Evolutionary conservation across 306 rosid species (phyloP).

Genomic region (Leucaena leucocephala): DNA sequence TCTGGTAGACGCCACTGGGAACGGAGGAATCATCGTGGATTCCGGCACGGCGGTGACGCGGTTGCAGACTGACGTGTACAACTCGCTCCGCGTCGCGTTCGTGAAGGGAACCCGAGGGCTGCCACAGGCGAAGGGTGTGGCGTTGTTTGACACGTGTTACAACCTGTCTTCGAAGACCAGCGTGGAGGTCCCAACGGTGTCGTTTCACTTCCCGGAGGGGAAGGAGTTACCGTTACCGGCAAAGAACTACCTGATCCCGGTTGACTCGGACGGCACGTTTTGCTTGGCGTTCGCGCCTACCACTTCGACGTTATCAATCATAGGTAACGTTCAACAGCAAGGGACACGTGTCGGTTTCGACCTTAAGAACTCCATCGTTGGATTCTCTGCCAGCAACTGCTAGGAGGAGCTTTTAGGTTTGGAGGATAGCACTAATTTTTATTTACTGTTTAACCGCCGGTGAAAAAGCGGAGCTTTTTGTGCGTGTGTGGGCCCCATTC

Average conservation of each 20-base stretch:
- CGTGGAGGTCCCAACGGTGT: slow-evolving; percentile 73
- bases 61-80: slow-evolving; percentile 53
- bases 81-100: slow-evolving; percentile 48
- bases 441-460: background rate
- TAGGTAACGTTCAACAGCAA: slow-evolving; percentile 84
- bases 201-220: slow-evolving; percentile 62
- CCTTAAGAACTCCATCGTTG: slow-evolving; percentile 50
- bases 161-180: slow-evolving; percentile 64
- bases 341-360: slow-evolving; percentile 92
- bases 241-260: slow-evolving; percentile 51
- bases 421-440: background rate
- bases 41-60: slow-evolving; percentile 94
- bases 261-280: slow-evolving; percentile 79
- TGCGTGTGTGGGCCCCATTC: slow-evolving; percentile 1
- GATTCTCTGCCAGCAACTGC: slow-evolving; percentile 49
- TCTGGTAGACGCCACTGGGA: slow-evolving; percentile 46
- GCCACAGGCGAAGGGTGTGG: slow-evolving; percentile 41
- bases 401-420: background rate
- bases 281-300: slow-evolving; percentile 86
- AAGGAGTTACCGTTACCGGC: slow-evolving; percentile 69
- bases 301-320: slow-evolving; percentile 55
- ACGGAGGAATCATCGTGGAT: slow-evolving; percentile 75
- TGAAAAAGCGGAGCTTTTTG: background rate
- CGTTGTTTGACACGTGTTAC: slow-evolving; percentile 78
- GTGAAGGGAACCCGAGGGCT: slow-evolving; percentile 46